phyloP scores from a whole-genome alignment of 2,329 filamentous ascomycete genomes.

The Tricladium varicosporioides region DNA sequence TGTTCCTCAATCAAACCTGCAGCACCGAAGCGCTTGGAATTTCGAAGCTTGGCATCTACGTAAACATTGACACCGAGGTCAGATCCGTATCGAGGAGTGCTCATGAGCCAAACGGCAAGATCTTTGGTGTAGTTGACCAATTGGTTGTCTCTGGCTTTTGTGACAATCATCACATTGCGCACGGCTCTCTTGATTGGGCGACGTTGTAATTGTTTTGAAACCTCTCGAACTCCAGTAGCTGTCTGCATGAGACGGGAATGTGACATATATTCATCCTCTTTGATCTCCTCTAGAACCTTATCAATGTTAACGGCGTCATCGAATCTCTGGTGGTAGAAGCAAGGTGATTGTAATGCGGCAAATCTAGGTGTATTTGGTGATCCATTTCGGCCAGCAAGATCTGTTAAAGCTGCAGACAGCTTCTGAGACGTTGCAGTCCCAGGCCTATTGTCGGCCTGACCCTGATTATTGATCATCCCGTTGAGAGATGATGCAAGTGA shows the following conservation, averaged over 20 bases:
- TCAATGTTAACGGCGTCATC: slow-evolving; percentile 95
- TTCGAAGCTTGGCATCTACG: slow-evolving; percentile 91
- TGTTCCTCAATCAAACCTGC: slow-evolving; percentile 70
- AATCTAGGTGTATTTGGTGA: slow-evolving; percentile 46
- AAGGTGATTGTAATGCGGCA: slow-evolving; percentile 80
- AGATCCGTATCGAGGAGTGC: slow-evolving; percentile 84
- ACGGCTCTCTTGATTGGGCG: slow-evolving; percentile 90
- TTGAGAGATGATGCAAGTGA: slow-evolving; percentile 55
- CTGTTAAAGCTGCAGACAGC: slow-evolving; percentile 58
- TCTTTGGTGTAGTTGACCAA: slow-evolving; percentile 87
- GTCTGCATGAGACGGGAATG: slow-evolving; percentile 95
- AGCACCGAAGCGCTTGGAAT: slow-evolving; percentile 84
- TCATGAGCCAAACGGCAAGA: slow-evolving; percentile 81
- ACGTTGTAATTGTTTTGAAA: slow-evolving; percentile 91
- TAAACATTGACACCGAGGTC: slow-evolving; percentile 94
- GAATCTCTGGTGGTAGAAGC: slow-evolving; percentile 97
- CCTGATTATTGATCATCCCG: slow-evolving; percentile 53
- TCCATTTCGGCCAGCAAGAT: slow-evolving; percentile 40
- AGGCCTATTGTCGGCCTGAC: slow-evolving; percentile 24
- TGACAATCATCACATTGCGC: slow-evolving; percentile 95
- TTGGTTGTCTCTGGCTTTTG: slow-evolving; percentile 93
- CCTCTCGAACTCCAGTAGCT: slow-evolving; percentile 89
- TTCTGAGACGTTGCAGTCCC: slow-evolving; percentile 48
- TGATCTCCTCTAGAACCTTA: slow-evolving; percentile 92
- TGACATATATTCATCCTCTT: slow-evolving; percentile 83